Conservation (phyloP, 257 asterid species). For the Salvia miltiorrhiza region DNA sequence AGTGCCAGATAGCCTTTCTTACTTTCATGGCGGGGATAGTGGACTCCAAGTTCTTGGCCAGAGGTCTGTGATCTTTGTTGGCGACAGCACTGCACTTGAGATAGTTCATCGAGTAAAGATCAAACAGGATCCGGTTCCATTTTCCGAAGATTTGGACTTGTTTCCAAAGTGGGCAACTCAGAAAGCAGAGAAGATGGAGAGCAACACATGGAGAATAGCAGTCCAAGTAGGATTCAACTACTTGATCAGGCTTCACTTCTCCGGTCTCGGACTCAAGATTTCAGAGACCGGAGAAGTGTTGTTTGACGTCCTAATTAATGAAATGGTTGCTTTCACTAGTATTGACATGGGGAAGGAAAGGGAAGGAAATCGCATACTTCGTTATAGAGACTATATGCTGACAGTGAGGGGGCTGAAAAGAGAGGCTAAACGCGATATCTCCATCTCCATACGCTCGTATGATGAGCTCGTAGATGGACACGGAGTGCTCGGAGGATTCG, state of each 20-base stretch:
- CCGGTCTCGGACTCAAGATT: slow-evolving; percentile 30
- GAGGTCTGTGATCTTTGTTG: no score
- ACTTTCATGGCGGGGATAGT: slow-evolving; percentile 1
- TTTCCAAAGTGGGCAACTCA: slow-evolving; percentile 16
- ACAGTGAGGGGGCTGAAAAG: no score
- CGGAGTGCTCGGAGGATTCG: slow-evolving; percentile 43
- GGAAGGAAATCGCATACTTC: no score
- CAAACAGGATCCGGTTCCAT: no score
- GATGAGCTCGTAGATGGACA: not conserved
- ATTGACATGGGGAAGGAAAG: slow-evolving; percentile 15
- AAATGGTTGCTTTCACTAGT: slow-evolving; percentile 25
- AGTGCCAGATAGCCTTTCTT: slow-evolving; percentile 17
- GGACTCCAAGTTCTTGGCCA: slow-evolving; percentile 17
- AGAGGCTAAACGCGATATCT: no score
- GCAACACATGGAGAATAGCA: slow-evolving; percentile 7
- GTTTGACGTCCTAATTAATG: slow-evolving; percentile 37
- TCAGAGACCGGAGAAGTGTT: not conserved
- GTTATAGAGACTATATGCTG: no score
- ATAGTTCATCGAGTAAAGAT: no score
- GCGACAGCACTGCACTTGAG: no score
- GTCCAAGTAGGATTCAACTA: slow-evolving; percentile 52
- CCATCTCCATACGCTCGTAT: no score
- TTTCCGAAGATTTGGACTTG: no score
- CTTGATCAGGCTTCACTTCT: slow-evolving; percentile 51
- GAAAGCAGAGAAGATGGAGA: slow-evolving; percentile 17